phyloP scores from a whole-genome alignment of 495 filamentous ascomycete genomes.

The Stereocaulon alpinum region DNA sequence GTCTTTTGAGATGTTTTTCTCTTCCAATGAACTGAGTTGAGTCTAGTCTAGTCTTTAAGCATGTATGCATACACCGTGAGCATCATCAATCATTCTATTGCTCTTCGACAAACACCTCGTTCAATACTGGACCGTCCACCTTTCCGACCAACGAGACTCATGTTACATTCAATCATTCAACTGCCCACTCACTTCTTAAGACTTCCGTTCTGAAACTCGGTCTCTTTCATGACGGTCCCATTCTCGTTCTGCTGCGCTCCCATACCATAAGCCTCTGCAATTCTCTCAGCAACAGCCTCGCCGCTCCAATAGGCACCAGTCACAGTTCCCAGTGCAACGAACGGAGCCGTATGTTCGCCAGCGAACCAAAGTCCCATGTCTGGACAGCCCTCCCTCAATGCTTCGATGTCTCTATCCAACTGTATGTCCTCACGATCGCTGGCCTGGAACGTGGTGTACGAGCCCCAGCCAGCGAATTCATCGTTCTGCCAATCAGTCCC shows the following conservation, averaged over 20 bases:
- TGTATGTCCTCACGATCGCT: slow-evolving; percentile 56
- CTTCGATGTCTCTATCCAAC: slow-evolving; percentile 52
- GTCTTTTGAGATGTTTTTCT: too few species aligned
- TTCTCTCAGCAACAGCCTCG: slow-evolving; percentile 60
- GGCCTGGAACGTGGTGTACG: slow-evolving; percentile 80
- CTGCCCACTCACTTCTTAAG: too few species aligned
- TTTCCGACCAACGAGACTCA: too few species aligned
- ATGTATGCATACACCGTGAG: too few species aligned
- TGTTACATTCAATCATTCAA: too few species aligned
- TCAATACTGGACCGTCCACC: too few species aligned
- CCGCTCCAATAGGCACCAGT: slow-evolving; percentile 92
- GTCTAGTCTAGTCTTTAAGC: too few species aligned
- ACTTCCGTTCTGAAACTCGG: too few species aligned
- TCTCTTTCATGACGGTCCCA: too few species aligned
- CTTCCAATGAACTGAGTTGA: too few species aligned
- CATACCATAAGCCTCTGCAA: slow-evolving; percentile 37
- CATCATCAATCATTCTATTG: too few species aligned
- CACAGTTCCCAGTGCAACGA: slow-evolving; percentile 75
- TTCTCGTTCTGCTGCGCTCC: neutral
- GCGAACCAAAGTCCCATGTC: slow-evolving; percentile 77
- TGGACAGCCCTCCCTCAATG: slow-evolving; percentile 58
- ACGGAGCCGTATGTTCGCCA: slow-evolving; percentile 88
- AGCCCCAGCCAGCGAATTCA: slow-evolving; percentile 76
- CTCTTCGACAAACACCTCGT: too few species aligned
- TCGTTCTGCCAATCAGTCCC: slow-evolving; percentile 78